A percentile compares a stretch with the other conserved stretches of the same genome.
phyloP scores from a whole-genome alignment of 2,329 filamentous ascomycete genomes.

The Thielaviopsis cerberus region DNA sequence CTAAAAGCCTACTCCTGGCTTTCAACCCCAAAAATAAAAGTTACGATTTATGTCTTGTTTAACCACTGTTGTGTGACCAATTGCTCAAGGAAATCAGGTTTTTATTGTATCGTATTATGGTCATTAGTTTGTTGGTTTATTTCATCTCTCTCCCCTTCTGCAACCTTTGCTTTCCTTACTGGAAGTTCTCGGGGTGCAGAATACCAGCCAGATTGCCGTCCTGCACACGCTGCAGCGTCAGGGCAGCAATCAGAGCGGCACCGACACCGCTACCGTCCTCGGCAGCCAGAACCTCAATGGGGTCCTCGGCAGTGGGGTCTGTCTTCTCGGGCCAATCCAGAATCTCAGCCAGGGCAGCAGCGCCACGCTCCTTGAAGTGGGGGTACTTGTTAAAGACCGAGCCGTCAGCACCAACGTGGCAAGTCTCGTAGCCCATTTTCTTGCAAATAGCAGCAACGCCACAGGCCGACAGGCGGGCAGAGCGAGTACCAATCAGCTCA shows the following conservation, averaged over 20 bases:
- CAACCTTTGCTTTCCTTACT: neutral
- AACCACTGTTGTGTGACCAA: constrained; percentile 6
- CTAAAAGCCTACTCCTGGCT: constrained; percentile 19
- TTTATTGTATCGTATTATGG: neutral
- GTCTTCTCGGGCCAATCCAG: too few relatives aligned
- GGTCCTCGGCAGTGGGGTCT: constrained; percentile 58
- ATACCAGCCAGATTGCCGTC: constrained; percentile 46
- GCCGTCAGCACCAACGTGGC: constrained; percentile 90
- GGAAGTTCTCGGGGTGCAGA: constrained; percentile 44
- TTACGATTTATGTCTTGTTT: neutral
- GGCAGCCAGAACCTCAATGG: constrained; percentile 69
- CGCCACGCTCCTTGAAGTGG: constrained; percentile 86
- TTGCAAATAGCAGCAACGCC: constrained; percentile 91
- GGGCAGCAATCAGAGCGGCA: constrained; percentile 73
- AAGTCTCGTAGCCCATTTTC: constrained; percentile 77
- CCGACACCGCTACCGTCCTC: constrained; percentile 78
- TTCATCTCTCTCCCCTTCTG: neutral
- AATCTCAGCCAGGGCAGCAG: constrained; percentile 79
- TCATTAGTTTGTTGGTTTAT: constrained; percentile 2
- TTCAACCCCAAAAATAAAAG: neutral
- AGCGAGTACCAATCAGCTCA: constrained; percentile 86
- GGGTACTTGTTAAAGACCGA: constrained; percentile 99
- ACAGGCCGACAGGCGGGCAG: constrained; percentile 80
- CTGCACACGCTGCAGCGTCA: constrained; percentile 46
- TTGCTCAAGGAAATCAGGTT: neutral